These are phyloP conservation scores for Leishmania tarentolae DNA, from an alignment of 208 protist species.

Conservation along the genomic window DNA sequence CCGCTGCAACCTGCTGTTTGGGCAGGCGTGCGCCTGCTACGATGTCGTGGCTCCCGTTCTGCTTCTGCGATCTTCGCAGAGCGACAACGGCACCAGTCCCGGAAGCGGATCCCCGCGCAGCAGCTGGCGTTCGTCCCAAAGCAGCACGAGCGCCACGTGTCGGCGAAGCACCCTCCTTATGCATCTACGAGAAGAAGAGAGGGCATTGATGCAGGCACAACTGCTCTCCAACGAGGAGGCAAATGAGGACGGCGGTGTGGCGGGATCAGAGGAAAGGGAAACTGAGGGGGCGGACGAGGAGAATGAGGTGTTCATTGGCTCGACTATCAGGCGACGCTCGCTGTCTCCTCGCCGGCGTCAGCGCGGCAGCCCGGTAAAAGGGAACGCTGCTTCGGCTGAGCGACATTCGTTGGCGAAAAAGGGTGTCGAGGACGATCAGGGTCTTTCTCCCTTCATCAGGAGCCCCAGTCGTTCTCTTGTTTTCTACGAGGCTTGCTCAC, in stretches of 20 bases:
- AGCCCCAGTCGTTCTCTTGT: slow-evolving; percentile 66
- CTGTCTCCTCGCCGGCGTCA: slow-evolving; percentile 1
- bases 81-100: background rate
- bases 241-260: slow-evolving; percentile 1
- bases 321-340: slow-evolving; percentile 9
- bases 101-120: slow-evolving; percentile 3
- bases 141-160: slow-evolving; percentile 13
- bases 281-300: background rate
- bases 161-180: slow-evolving; percentile 28
- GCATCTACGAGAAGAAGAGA: slow-evolving; percentile 24
- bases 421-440: slow-evolving; percentile 9
- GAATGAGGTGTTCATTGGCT: slow-evolving; percentile 28
- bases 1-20: slow-evolving; percentile 73
- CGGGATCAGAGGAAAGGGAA: background rate
- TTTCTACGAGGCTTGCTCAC: slow-evolving; percentile 66
- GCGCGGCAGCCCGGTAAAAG: slow-evolving; percentile 9
- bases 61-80: slow-evolving; percentile 1
- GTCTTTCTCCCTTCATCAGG: slow-evolving; percentile 52
- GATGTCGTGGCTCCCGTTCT: slow-evolving; percentile 47
- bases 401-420: background rate
- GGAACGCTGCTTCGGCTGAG: background rate
- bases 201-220: slow-evolving; percentile 6
- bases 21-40: slow-evolving; percentile 83
- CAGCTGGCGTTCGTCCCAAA: slow-evolving; percentile 13
- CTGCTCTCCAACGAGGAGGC: background rate